Base-by-base conservation (phyloP, 2,329 filamentous ascomycete genomes). In the Cryphonectria carpinicola region DNA sequence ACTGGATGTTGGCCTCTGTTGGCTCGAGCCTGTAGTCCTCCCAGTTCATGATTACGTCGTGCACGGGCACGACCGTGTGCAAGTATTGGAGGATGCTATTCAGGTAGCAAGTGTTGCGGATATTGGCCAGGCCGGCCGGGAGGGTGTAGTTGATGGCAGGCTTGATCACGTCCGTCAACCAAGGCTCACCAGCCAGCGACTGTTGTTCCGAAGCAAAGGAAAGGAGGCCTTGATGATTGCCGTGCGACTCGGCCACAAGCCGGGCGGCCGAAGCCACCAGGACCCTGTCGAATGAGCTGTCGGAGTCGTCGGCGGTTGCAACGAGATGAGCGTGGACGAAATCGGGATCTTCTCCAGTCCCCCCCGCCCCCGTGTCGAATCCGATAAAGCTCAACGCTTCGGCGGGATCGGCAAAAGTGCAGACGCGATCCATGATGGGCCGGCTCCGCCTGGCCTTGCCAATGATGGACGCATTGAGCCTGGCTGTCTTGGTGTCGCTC, bases 41-140 rank as follows among this genome's bases (percentile, higher is more conserved):
- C 74, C 93, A 93, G 65, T 93, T 85, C 70, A 97, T 84, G 3
- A 98, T 90, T 74, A 98, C 88, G 6, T 96, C 87, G 65, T 95
- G 89, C 41, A 98, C 85, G 2, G 93, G 90, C 72, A 90, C 91
- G 69, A 98, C 89, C 0, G 95, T 97, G 79, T 97, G 98, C 74
- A 98, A 92, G 78, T 97, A 98, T 76, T 99, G 96, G 13, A 99
- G 85, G 65, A 99, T 87, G 81, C 95, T 98, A 83, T 99, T 99
- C 68, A 99, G 86, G 77, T 99, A 99, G 80, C 96, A 99, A 0
- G 97, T 99, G 77, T 99, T 99, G 71, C 96, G 95, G 70, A 98
- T 97, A 76, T 98, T 99, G 73, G 90, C 88, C 7, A 98, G 86
- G 0, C 96, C 96, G 32, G 97, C 93, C 0, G 96, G 96, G 80